phyloP scores from a whole-genome alignment of 75 land plant genomes.

The Pseudotsuga menziesii region DNA sequence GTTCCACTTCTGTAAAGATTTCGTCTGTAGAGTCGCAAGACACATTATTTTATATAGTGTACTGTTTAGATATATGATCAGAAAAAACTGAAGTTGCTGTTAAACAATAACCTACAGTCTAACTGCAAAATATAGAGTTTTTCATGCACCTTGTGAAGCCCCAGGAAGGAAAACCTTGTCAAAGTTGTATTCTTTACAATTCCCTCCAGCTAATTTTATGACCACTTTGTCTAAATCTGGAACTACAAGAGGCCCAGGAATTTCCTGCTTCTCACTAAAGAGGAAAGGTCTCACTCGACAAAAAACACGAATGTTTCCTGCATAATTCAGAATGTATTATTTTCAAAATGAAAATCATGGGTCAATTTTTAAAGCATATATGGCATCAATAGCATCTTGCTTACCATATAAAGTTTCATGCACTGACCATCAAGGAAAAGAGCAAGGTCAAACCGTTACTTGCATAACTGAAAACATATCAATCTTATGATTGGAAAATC shows the following conservation, averaged over 20 bases:
- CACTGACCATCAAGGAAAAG: neutral
- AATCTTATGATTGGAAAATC: neutral
- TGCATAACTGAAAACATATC: neutral
- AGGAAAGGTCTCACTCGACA: slow-evolving; percentile 74
- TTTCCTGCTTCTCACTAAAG: slow-evolving; percentile 12
- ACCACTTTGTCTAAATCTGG: slow-evolving; percentile 28
- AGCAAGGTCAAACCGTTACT: neutral
- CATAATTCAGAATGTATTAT: neutral
- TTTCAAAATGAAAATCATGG: neutral
- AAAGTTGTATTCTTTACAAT: slow-evolving; percentile 46
- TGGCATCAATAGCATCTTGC: neutral
- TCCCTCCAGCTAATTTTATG: slow-evolving; percentile 25
- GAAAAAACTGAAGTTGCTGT: neutral
- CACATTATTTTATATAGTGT: neutral
- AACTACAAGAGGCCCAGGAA: slow-evolving; percentile 20
- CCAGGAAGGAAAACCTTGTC: slow-evolving; percentile 70
- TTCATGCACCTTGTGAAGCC: slow-evolving; percentile 60
- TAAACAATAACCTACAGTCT: neutral
- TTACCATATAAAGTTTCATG: neutral
- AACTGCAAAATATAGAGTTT: neutral
- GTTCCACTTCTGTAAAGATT: slow-evolving; percentile 73
- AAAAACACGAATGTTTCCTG: slow-evolving; percentile 85
- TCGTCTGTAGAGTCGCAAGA: slow-evolving; percentile 51
- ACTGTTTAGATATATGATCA: slow-evolving; percentile 1
- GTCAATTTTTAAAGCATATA: neutral